These are phyloP conservation scores for Conoideocrella luteorostrata DNA, from an alignment of 2,329 filamentous ascomycete genomes.

Conservation along the genomic window DNA sequence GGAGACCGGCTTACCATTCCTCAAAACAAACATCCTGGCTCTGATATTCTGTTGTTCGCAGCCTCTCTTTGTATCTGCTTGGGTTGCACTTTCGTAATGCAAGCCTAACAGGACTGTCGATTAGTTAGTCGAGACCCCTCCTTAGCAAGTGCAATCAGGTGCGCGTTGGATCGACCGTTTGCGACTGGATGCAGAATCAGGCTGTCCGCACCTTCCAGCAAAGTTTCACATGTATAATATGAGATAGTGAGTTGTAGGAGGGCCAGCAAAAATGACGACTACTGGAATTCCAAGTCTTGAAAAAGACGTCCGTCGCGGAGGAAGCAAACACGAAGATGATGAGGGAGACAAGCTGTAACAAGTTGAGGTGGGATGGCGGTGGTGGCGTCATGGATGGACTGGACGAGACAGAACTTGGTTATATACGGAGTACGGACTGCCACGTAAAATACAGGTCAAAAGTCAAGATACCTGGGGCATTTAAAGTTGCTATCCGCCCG, in stretches of 20 bases:
- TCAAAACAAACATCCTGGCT: constrained; percentile 37
- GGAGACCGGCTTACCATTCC: constrained; percentile 33
- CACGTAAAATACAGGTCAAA: too few species aligned
- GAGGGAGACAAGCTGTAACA: constrained; percentile 3
- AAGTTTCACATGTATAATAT: not conserved
- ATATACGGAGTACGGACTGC: too few species aligned
- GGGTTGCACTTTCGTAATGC: not conserved
- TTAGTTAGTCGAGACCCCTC: too few species aligned
- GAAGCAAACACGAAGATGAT: constrained; percentile 7
- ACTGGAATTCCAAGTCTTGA: not conserved
- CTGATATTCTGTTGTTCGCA: not conserved
- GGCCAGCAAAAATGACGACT: not conserved
- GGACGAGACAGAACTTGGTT: too few species aligned
- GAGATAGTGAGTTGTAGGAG: not conserved
- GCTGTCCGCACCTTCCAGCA: not conserved
- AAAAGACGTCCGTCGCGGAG: not conserved
- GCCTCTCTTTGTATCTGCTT: not conserved
- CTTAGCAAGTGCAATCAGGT: not conserved
- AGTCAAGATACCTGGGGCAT: too few species aligned
- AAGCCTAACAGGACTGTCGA: not conserved
- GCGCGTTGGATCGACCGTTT: not conserved
- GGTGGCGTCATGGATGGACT: constrained; percentile 1
- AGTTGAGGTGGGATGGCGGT: not conserved
- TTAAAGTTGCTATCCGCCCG: too few species aligned
- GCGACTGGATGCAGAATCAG: not conserved